Evolutionary conservation across 306 rosid species (phyloP).

Genomic region (Ziziphus jujuba): DNA sequence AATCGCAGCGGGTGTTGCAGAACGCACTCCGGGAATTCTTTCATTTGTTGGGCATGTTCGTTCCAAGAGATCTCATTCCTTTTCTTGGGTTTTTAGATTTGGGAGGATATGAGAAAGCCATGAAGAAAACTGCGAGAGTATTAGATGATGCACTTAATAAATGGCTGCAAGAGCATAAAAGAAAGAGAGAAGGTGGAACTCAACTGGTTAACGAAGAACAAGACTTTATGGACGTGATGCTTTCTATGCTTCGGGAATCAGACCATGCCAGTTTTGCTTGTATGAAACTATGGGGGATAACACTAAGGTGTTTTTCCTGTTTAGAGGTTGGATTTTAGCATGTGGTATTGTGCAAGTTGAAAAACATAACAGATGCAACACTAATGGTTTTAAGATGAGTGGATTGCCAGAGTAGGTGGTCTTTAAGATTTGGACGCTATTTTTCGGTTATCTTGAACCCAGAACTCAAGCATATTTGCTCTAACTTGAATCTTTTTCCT

Average conservation of each 20-base stretch:
- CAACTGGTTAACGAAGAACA: no score
- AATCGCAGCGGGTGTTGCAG: constrained; percentile 3
- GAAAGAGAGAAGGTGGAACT: constrained; percentile 1
- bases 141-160: constrained; percentile 21
- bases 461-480: no score
- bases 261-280: constrained; percentile 31
- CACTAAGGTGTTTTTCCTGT: no score
- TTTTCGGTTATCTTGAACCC: no score
- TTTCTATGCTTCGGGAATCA: constrained; percentile 3
- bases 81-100: constrained; percentile 45
- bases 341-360: no score
- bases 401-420: no score
- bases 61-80: constrained; percentile 44
- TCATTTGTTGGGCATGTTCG: constrained; percentile 19
- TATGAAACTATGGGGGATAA: no score
- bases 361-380: no score
- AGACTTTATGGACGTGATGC: constrained; percentile 48
- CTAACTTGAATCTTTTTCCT: no score
- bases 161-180: constrained; percentile 51
- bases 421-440: no score
- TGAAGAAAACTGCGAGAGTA: constrained; percentile 28
- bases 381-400: no score
- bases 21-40: constrained; percentile 30
- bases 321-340: no score
- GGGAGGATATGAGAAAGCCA: constrained; percentile 49